Base-by-base conservation (phyloP, 2,329 filamentous ascomycete species). In the Karstenula rhodostoma region DNA sequence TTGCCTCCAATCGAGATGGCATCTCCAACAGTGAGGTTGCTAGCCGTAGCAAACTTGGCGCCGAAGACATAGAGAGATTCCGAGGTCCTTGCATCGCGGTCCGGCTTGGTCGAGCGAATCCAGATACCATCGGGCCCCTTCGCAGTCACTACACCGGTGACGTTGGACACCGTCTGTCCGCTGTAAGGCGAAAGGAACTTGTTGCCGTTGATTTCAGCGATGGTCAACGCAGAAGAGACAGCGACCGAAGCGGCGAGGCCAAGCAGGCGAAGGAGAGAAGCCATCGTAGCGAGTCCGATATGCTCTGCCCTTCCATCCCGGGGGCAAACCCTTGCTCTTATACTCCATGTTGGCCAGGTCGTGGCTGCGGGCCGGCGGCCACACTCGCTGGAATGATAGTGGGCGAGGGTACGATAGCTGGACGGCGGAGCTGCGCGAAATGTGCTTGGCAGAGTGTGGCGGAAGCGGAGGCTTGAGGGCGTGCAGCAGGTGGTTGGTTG, bases 1-100 rank as follows among this genome's bases (percentile, higher is more conserved):
- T 80, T 82, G 40, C 87, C 89, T 56, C 85, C 81, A 2, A 92
- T 75, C 0, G 83, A 83, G 63, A 92, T 79, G 54, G 88, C 78
- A 67, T 91, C 87, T 52, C 89, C 90, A 10, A 89, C 84, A 8
- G 83, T 82, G 49, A 89, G 77, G 67, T 84, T 84, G 23, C 46
- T 54, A 17, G 51, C 44, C 7, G 78, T 73, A 22, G 81, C 81
- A 1, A 85, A 81, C 6, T 78, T 78, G 64, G 79, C 81, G 63
- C 85, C 82, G 69, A 84, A 92, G 43, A 92, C 84, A 67, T 89
- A 91, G 62, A 92, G 73, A 1, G 87, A 87, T 71, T 90, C 87
- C 0, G 88, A 91, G 2, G 87, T 88, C 49, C 80, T 78, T 15
- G 78, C 72, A 69, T 88, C 84, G 50, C 80, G 73, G 69, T 89